A percentile compares a stretch with the other conserved stretches of the same genome.
phyloP scores from a whole-genome alignment of 176 grass and related monocot genomes.

The Oryza coarctata region DNA sequence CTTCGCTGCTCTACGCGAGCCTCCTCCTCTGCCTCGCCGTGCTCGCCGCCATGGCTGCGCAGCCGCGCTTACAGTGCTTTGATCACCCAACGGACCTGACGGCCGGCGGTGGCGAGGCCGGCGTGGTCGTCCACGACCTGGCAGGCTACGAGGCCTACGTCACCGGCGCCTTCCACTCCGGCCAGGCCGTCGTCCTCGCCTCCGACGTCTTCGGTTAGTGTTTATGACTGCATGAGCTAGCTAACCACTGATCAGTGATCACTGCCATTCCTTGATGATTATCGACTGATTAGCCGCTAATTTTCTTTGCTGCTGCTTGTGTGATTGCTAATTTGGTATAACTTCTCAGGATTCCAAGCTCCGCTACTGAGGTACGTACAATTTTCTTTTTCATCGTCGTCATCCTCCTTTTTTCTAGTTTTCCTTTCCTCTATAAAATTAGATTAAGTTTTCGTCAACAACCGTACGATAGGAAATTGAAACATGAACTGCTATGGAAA shows the following conservation, averaged over 20 bases:
- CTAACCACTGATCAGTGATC: no score
- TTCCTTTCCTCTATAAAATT: not conserved
- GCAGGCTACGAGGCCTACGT: slow-evolving; percentile 26
- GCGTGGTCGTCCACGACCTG: slow-evolving; percentile 4
- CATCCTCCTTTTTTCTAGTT: not conserved
- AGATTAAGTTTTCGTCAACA: no score
- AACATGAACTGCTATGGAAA: no score
- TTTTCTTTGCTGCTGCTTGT: no score
- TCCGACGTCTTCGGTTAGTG: slow-evolving; percentile 24
- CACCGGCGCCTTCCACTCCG: not conserved
- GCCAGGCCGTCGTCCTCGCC: slow-evolving; percentile 20
- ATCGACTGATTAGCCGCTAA: not conserved
- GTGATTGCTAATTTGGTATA: not conserved
- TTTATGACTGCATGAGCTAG: no score
- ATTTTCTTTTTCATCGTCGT: not conserved
- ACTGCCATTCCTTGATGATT: no score
- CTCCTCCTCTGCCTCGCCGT: not conserved
- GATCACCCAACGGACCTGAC: slow-evolving; percentile 24
- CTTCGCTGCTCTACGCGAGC: not conserved
- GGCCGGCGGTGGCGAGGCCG: not conserved
- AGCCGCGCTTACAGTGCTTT: slow-evolving; percentile 12
- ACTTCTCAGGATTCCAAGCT: slow-evolving; percentile 32
- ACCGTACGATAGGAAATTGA: not conserved
- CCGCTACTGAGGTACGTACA: slow-evolving; percentile 36
- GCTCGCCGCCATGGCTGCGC: not conserved